phyloP scores from a whole-genome alignment of 768 basidiomycete species.

The Hydnomerulius pinastri region DNA sequence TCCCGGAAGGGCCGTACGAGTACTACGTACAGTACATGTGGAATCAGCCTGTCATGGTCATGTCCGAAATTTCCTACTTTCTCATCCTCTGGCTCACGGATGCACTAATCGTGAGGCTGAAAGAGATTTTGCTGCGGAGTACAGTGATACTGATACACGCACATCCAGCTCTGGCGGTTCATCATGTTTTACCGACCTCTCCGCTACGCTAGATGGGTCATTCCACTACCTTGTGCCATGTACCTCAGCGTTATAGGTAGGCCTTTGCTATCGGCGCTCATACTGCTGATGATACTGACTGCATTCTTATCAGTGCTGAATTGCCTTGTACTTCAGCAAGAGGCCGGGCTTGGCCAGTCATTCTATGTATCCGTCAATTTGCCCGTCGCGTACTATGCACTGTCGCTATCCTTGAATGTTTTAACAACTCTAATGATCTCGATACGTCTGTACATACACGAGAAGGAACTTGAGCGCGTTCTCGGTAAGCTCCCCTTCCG shows the following conservation, averaged over 20 bases:
- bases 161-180: neutral
- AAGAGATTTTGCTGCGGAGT: neutral
- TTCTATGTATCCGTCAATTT: neutral
- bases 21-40: neutral
- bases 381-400: neutral
- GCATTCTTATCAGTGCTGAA: neutral
- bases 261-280: too few relatives aligned
- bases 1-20: slow-evolving; percentile 8
- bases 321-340: neutral
- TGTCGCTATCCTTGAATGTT: neutral
- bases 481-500: too few relatives aligned
- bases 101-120: neutral
- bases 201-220: neutral
- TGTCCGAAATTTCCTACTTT: neutral
- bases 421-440: too few relatives aligned
- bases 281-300: too few relatives aligned
- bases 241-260: neutral
- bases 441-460: too few relatives aligned
- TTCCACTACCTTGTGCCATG: neutral
- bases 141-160: neutral
- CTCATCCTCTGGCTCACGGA: slow-evolving; percentile 1
- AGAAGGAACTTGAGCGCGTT: too few relatives aligned
- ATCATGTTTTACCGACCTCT: neutral
- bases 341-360: neutral
- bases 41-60: neutral